Evolutionary conservation across 129 eudicot genomes (phyloP).

Genomic region (Lactuca saligna): DNA sequence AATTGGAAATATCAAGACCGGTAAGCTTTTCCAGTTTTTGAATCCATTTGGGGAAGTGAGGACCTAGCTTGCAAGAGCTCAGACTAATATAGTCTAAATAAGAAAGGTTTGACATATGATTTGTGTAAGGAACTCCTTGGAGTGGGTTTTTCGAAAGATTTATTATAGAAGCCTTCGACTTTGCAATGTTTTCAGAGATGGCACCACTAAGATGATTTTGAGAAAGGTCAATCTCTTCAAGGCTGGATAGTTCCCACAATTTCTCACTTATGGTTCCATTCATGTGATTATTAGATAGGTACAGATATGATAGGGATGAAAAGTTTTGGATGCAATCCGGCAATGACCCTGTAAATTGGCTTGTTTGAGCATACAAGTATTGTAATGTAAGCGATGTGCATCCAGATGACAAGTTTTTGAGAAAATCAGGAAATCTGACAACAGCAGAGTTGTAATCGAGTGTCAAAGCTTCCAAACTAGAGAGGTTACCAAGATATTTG

Average conservation of each 20-base stretch:
- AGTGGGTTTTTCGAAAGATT: too few species aligned
- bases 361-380: neutral
- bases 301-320: neutral
- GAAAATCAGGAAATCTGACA: neutral
- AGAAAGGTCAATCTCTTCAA: too few species aligned
- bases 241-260: too few species aligned
- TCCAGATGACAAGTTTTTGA: neutral
- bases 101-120: constrained; percentile 11
- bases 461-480: neutral
- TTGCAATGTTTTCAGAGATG: too few species aligned
- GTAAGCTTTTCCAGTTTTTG: neutral
- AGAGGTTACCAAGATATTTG: neutral
- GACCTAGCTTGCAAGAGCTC: constrained; percentile 30
- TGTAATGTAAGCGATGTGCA: neutral
- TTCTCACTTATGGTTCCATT: too few species aligned
- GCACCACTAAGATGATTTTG: neutral
- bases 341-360: constrained; percentile 6
- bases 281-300: neutral
- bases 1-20: too few species aligned
- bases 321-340: neutral
- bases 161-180: too few species aligned
- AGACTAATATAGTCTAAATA: neutral
- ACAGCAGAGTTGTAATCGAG: neutral
- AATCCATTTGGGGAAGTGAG: constrained; percentile 34
- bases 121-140: neutral